Percentiles rank a stretch among this genome's conserved stretches.
Evolutionary conservation across 202 grass and related monocot species (phyloP).

Genomic region (Carex arenaria): DNA sequence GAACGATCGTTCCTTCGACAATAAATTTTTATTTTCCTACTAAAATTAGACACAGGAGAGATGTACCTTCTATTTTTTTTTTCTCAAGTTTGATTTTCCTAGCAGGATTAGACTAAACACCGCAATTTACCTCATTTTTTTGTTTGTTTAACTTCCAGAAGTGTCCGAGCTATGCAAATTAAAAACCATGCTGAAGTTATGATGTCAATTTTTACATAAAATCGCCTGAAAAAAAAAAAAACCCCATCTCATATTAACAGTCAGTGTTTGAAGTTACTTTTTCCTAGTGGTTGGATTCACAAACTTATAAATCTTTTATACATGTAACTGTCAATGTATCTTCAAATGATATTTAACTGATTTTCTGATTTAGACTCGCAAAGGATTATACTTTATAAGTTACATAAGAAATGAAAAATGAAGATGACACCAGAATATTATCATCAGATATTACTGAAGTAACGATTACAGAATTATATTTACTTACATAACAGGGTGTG

Average conservation of each 20-base stretch:
- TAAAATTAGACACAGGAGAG: too few relatives aligned
- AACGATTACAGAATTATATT: neutral
- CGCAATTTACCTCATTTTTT: too few relatives aligned
- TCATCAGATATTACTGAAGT: neutral
- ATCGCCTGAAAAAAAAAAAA: neutral
- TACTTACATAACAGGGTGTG: conserved; percentile 11
- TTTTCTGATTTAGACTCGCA: neutral
- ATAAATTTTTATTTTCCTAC: too few relatives aligned
- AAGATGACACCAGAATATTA: neutral
- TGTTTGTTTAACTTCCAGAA: too few relatives aligned
- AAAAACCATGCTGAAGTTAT: neutral
- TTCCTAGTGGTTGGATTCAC: neutral
- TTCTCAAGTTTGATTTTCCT: too few relatives aligned
- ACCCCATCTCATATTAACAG: neutral
- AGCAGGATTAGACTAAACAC: too few relatives aligned
- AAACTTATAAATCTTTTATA: too few relatives aligned
- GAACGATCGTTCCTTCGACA: too few relatives aligned
- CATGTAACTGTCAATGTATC: neutral
- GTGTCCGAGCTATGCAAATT: neutral
- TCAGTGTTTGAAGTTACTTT: neutral
- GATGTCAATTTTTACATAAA: neutral
- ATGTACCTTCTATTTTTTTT: too few relatives aligned
- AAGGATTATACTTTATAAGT: neutral
- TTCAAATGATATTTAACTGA: neutral
- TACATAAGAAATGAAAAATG: neutral